Base-by-base conservation (phyloP, 2,329 filamentous ascomycete genomes). In the Dactylonectria macrodidyma region DNA sequence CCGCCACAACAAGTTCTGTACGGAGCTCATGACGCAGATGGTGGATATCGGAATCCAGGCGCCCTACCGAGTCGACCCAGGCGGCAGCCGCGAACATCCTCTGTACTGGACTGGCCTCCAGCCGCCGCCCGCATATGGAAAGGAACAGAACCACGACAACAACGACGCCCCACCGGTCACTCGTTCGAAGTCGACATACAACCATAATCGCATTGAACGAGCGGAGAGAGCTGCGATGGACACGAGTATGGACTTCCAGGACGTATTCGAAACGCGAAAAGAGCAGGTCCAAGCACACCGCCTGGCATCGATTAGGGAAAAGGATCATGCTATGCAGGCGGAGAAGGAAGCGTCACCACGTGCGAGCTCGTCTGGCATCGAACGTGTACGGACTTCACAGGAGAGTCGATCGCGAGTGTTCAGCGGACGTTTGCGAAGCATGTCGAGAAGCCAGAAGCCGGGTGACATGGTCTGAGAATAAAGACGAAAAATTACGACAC, bases 1-100 rank as follows among this genome's bases (percentile, higher is more conserved):
- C 74, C 90, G 95, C 19, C 93, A 96, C 76, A 98, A 98, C 86
- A 96, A 95, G 78, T 97, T 98, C 81, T 95, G 97, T 72, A 95
- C 93, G 71, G 94, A 96, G 69, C 85, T 98, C 76, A 97, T 97
- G 92, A 86, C 93, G 44, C 90, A 93, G 62, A 95, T 98, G 85
- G 88, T 93, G 68, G 90, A 94, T 62, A 86, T 95, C 59, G 94
- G 94, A 65, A 96, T 97, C 78, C 93, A 97, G 85, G 93, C 93
- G 62, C 94, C 95, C 5, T 80, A 79, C 76, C 81, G 83, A 62
- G 74, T 81, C 66, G 82, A 90, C 79, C 91, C 92, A 63, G 93
- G 93, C 73, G 90, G 91, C 77, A 92, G 89, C 77, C 85, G 89
- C 70, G 90, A 91, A 52, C 88, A 90, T 75, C 93, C 93, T 3